A percentile compares a stretch with the other conserved stretches of the same genome.
Conservation (phyloP, 371 early-diverging fungal species). For the Mucor lusitanicus region DNA sequence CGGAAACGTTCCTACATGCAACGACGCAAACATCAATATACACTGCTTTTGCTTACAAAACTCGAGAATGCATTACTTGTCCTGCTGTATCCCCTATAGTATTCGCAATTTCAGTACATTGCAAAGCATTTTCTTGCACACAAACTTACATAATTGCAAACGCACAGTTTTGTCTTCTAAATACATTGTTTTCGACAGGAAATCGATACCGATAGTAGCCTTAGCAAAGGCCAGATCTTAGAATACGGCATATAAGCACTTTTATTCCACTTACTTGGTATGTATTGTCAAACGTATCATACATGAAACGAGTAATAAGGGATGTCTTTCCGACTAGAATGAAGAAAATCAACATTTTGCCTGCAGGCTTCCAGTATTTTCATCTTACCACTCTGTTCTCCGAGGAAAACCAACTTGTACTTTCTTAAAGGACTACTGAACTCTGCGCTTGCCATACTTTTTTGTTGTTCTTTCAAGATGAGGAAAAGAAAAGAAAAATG, state of each 20-base stretch:
- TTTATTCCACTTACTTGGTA: conserved; percentile 72
- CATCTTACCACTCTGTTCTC: conserved; percentile 93
- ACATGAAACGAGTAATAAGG: conserved; percentile 98
- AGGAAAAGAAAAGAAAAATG: conserved; percentile 8
- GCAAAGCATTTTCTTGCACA: background rate
- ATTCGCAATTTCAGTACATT: background rate
- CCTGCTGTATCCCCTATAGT: conserved; percentile 97
- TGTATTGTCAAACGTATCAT: conserved; percentile 97
- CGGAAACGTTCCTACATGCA: conserved; percentile 87
- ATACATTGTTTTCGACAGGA: conserved; percentile 98
- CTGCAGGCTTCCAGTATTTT: background rate
- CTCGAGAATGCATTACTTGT: conserved; percentile 59
- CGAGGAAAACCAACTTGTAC: conserved; percentile 93
- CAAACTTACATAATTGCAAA: conserved; percentile 82
- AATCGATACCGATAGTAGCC: conserved; percentile 99
- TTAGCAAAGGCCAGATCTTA: conserved; percentile 20
- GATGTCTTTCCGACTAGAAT: conserved; percentile 97
- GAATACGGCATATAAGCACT: background rate
- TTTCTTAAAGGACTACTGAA: conserved; percentile 74
- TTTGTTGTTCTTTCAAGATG: conserved; percentile 2
- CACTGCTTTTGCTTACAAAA: background rate
- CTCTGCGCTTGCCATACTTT: conserved; percentile 33
- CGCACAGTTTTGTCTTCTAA: conserved; percentile 96
- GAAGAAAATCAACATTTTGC: background rate
- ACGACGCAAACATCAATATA: background rate